Percentiles rank a stretch among this genome's conserved stretches.
Conservation (phyloP, 2,329 filamentous ascomycete species). For the Ilyonectria sp. region DNA sequence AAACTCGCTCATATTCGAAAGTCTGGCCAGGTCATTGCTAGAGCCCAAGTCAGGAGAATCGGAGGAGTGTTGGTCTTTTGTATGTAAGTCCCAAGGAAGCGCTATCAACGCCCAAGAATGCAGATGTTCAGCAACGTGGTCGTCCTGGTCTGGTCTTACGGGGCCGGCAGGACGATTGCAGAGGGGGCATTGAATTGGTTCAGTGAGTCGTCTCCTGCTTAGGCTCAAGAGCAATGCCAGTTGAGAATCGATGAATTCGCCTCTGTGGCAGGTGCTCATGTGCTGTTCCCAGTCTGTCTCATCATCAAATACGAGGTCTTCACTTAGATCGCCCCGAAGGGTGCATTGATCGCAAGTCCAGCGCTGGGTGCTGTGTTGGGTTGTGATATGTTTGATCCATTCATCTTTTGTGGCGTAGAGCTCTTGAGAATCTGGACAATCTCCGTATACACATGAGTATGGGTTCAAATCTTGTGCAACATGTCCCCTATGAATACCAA, state of each 20-base stretch:
- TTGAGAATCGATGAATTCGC: background rate
- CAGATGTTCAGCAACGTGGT: slow-evolving; percentile 20
- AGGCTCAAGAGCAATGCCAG: background rate
- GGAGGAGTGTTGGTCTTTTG: background rate
- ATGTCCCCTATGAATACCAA: background rate
- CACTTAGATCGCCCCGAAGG: background rate
- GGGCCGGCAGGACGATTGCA: background rate
- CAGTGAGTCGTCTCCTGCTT: background rate
- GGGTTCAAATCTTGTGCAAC: slow-evolving; percentile 6
- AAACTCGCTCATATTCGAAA: slow-evolving; percentile 17
- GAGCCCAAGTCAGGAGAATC: slow-evolving; percentile 6
- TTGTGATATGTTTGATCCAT: background rate
- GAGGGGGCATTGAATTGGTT: background rate
- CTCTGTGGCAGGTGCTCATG: background rate
- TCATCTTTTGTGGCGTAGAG: slow-evolving; percentile 2
- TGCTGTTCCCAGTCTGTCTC: background rate
- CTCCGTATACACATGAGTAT: slow-evolving; percentile 6
- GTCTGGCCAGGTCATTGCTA: slow-evolving; percentile 12
- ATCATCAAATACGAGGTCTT: slow-evolving; percentile 9
- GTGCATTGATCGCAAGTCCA: slow-evolving; percentile 27
- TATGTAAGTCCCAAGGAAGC: slow-evolving; percentile 17
- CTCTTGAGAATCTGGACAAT: background rate
- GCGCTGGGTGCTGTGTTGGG: slow-evolving; percentile 2
- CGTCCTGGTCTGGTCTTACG: slow-evolving; percentile 1
- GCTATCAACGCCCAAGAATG: slow-evolving; percentile 21